Evolutionary conservation across 352 stramenopile species (phyloP), one percentile per base, ranked within the genome.

Genomic region (Phytophthora sansomeana): DNA sequence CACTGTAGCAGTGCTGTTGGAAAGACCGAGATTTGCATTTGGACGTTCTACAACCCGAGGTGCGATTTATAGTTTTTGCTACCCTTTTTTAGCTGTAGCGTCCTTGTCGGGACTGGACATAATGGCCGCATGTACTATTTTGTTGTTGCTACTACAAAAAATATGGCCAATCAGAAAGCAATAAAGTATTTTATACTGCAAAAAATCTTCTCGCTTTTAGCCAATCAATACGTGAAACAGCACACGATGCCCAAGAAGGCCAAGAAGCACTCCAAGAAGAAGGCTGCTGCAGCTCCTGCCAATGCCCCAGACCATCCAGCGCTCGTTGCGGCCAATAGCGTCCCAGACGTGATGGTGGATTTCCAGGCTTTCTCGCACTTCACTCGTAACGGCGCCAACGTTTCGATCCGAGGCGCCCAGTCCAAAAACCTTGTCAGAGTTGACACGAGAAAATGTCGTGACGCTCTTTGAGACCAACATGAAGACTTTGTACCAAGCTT

Each of bases 401-500:
- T 82, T 17, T 61, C 63, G 14, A 73, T 96, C 42, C 61, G 55
- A 17, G 89, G 80, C 16, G 11, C 53, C 5, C 79, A 81, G 57
- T 76, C 86, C 5, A 57, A 58, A 38, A 46, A 72, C 24, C n/a
- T 55, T 96, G 36, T 56, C 70, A 0, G 43, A 72, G 5, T 6
- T 67, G 13, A 77, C 69, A 8, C 77, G 63, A 29, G 63, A 75
- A 10, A 55, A 72, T 9, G 63, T 96, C 36, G 75, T 89, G 7
- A 21, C 65, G 28, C 58, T 98, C 21, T 98, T 98, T 66, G 80
- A 97, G 65, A 63, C 39, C 14, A 98, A 98, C 65, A 98, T 98
- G 96, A 87, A 85, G 50, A 66, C 72, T 29, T 70, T 97, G 53
- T 98, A 98, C 63, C 70, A 88, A 63, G 36, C 81, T 2, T 97